These are phyloP conservation scores for Apiotrichum laibachii DNA, from an alignment of 1,284 basidiomycete species.

Conservation along the genomic window DNA sequence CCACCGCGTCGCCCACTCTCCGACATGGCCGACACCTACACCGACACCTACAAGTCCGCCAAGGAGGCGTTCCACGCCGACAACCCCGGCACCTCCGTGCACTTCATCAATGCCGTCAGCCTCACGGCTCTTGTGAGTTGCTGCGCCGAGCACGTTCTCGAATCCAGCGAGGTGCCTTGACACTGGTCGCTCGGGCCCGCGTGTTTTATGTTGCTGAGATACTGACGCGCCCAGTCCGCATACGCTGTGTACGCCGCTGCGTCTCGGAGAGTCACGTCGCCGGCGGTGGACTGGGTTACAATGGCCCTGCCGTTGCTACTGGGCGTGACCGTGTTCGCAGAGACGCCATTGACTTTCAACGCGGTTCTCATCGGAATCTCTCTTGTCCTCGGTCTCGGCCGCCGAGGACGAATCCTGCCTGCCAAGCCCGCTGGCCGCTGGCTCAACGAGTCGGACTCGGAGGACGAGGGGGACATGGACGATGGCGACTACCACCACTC, in stretches of 20 bases:
- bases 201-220: background rate
- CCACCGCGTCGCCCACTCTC: no score
- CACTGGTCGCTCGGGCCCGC: background rate
- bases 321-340: slow-evolving; percentile 71
- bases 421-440: slow-evolving; percentile 35
- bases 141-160: slow-evolving; percentile 1
- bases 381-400: slow-evolving; percentile 1
- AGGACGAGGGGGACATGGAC: slow-evolving; percentile 34
- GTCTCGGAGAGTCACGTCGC: slow-evolving; percentile 36
- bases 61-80: slow-evolving; percentile 88
- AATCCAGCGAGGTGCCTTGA: no score
- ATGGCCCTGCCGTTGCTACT: slow-evolving; percentile 74
- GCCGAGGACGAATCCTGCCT: background rate
- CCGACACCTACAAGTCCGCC: slow-evolving; percentile 73
- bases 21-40: slow-evolving; percentile 22
- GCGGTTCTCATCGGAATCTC: slow-evolving; percentile 49
- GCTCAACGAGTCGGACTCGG: slow-evolving; percentile 37
- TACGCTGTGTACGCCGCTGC: slow-evolving; percentile 66
- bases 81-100: slow-evolving; percentile 70
- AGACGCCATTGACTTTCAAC: slow-evolving; percentile 58
- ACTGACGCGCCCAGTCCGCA: slow-evolving; percentile 58
- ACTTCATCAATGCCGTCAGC: slow-evolving; percentile 71
- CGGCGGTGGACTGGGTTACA: slow-evolving; percentile 60
- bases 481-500: slow-evolving; percentile 38
- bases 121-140: slow-evolving; percentile 66